Conservation (phyloP, 2,329 filamentous ascomycete species). For the Harringtonia aguacate region DNA sequence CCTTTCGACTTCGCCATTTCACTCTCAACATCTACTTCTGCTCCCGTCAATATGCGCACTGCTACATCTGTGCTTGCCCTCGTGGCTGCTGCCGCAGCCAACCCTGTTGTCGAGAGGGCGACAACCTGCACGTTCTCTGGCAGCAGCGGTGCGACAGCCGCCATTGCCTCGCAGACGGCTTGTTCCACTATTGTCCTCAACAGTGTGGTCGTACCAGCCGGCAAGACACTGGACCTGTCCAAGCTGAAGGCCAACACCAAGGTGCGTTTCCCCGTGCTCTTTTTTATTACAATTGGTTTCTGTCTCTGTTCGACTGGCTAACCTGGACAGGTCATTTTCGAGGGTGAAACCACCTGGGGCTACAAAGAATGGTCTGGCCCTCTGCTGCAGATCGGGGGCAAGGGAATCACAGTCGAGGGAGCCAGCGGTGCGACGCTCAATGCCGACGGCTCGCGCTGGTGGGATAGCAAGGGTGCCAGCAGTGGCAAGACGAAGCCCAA, state of each 20-base stretch:
- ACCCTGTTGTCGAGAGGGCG: conserved; percentile 1
- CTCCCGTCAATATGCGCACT: too few species aligned
- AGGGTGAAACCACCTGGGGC: conserved; percentile 21
- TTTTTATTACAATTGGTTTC: background rate
- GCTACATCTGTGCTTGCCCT: too few species aligned
- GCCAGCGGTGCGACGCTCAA: conserved; percentile 17
- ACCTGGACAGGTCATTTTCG: conserved; percentile 27
- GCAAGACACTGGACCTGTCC: conserved; percentile 47
- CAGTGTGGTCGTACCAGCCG: conserved; percentile 44
- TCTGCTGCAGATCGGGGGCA: conserved; percentile 8
- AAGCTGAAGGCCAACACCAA: conserved; percentile 37
- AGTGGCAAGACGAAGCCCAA: conserved; percentile 50
- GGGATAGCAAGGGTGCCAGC: conserved; percentile 50
- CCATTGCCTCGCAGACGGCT: conserved; percentile 15
- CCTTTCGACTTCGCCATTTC: too few species aligned
- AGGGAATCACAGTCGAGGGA: conserved; percentile 4
- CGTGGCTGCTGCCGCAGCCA: too few species aligned
- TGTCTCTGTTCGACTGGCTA: too few species aligned
- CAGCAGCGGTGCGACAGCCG: conserved; percentile 4
- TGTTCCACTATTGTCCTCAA: conserved; percentile 45
- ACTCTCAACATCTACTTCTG: too few species aligned
- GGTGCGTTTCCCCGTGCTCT: conserved; percentile 9
- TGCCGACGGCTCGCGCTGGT: conserved; percentile 18
- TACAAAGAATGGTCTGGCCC: conserved; percentile 9
- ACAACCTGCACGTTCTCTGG: conserved; percentile 11